Percentiles rank a stretch among this genome's conserved stretches.
phyloP scores from a whole-genome alignment of 73 alveolate genomes.

The Blepharisma japonicum region DNA sequence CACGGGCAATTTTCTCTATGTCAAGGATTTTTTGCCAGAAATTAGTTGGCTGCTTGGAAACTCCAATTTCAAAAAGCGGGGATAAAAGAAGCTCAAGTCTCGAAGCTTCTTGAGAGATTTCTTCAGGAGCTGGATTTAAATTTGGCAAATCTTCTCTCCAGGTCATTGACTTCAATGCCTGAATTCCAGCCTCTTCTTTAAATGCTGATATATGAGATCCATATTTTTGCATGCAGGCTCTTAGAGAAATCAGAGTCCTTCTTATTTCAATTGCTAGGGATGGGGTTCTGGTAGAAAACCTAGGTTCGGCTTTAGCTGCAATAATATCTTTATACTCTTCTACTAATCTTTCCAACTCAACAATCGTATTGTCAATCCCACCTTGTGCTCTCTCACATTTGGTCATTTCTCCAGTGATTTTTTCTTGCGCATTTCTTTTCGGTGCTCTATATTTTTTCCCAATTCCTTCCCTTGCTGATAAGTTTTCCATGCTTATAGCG shows the following conservation, averaged over 20 bases:
- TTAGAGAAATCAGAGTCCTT: conserved; percentile 57
- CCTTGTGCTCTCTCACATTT: conserved; percentile 92
- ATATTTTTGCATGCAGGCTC: conserved; percentile 68
- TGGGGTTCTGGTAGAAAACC: conserved; percentile 50
- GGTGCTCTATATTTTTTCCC: conserved; percentile 93
- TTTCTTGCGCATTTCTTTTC: conserved; percentile 87
- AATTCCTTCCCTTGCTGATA: conserved; percentile 88
- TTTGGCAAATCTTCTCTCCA: conserved; percentile 17
- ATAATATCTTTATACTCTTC: conserved; percentile 53
- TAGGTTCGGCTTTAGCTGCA: conserved; percentile 41
- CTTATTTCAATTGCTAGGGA: conserved; percentile 55
- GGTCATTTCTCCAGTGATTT: conserved; percentile 81
- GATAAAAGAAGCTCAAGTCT: background rate
- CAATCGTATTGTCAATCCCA: conserved; percentile 68
- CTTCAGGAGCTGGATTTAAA: conserved; percentile 24
- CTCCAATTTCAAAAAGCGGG: conserved; percentile 31
- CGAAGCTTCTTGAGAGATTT: background rate
- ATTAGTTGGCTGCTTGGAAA: conserved; percentile 36
- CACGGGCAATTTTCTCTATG: conserved; percentile 75
- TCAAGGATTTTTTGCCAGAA: conserved; percentile 60
- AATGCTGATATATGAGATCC: conserved; percentile 41
- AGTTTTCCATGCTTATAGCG: conserved; percentile 60
- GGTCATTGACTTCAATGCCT: conserved; percentile 2
- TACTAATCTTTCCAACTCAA: conserved; percentile 46
- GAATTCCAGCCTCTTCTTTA: conserved; percentile 6